Conservation (phyloP, 306 rosid species). For the Glycine tomentella region DNA sequence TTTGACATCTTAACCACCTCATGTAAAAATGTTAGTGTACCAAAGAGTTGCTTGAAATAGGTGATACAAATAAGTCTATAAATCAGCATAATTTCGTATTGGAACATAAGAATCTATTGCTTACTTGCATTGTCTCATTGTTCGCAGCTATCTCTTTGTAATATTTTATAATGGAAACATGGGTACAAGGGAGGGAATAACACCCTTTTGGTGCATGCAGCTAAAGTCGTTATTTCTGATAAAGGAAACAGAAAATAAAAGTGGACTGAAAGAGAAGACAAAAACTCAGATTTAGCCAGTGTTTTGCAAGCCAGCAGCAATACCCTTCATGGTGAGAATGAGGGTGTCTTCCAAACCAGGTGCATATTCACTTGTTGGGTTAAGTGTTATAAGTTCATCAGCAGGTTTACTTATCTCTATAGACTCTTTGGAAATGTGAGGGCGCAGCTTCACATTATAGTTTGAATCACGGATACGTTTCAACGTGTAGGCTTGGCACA, state of each 20-base stretch:
- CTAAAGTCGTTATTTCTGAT: slow-evolving; percentile 43
- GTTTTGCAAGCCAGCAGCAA: slow-evolving; percentile 97
- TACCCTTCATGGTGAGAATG: slow-evolving; percentile 96
- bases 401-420: slow-evolving; percentile 70
- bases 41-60: neutral
- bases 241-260: slow-evolving; percentile 11
- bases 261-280: too few relatives aligned
- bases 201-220: slow-evolving; percentile 39
- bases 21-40: neutral
- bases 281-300: slow-evolving; percentile 61
- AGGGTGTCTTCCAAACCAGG: slow-evolving; percentile 98
- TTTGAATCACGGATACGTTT: slow-evolving; percentile 79
- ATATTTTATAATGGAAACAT: neutral
- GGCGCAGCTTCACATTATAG: slow-evolving; percentile 64
- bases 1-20: too few relatives aligned
- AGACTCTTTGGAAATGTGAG: slow-evolving; percentile 77
- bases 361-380: slow-evolving; percentile 90
- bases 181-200: neutral
- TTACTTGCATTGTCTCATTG: neutral
- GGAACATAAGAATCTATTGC: slow-evolving; percentile 44
- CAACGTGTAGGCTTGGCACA: slow-evolving; percentile 93
- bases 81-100: slow-evolving; percentile 3
- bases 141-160: neutral
- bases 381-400: slow-evolving; percentile 77
- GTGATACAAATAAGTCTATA: neutral